Percentiles rank a stretch among this genome's conserved stretches.
Conservation (phyloP, 352 stramenopile genomes). For the Pythium rhizo-oryzae region DNA sequence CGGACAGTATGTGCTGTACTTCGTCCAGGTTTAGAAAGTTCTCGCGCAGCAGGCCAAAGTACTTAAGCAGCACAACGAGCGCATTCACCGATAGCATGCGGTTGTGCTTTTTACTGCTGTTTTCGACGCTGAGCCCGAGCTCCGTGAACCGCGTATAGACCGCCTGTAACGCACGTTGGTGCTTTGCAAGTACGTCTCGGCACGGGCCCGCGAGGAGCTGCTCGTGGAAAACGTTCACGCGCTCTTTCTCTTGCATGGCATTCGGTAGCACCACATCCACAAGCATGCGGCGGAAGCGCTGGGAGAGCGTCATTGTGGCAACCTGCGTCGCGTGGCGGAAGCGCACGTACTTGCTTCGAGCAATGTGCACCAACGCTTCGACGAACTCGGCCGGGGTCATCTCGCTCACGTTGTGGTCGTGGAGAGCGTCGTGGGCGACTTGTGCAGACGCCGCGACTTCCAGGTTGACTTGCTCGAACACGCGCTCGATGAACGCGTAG, state of each 20-base stretch:
- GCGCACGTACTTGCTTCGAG: slow-evolving; percentile 41
- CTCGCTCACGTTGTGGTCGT: slow-evolving; percentile 36
- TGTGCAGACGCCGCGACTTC: slow-evolving; percentile 13
- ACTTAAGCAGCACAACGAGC: slow-evolving; percentile 45
- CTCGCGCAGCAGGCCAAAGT: slow-evolving; percentile 61
- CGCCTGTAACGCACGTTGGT: slow-evolving; percentile 45
- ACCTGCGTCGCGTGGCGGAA: slow-evolving; percentile 21
- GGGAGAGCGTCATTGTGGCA: slow-evolving; percentile 28
- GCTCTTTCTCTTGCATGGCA: slow-evolving; percentile 58
- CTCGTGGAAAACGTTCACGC: slow-evolving; percentile 50
- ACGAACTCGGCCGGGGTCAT: slow-evolving; percentile 75
- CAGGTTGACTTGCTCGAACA: slow-evolving; percentile 61
- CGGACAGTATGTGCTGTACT: slow-evolving; percentile 58
- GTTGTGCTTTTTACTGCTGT: slow-evolving; percentile 5
- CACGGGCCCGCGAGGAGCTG: slow-evolving; percentile 52
- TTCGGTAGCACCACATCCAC: slow-evolving; percentile 56
- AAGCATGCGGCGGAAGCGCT: slow-evolving; percentile 51
- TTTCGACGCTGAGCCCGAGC: slow-evolving; percentile 13
- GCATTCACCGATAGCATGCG: slow-evolving; percentile 56
- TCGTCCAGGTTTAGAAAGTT: slow-evolving; percentile 65
- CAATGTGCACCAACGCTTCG: slow-evolving; percentile 61
- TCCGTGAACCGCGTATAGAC: slow-evolving; percentile 52
- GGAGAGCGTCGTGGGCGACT: neutral
- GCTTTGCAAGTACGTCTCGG: slow-evolving; percentile 50
- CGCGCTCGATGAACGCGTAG: slow-evolving; percentile 55